Conservation (phyloP, 352 stramenopile genomes). For the Pelagophyceae sp. region DNA sequence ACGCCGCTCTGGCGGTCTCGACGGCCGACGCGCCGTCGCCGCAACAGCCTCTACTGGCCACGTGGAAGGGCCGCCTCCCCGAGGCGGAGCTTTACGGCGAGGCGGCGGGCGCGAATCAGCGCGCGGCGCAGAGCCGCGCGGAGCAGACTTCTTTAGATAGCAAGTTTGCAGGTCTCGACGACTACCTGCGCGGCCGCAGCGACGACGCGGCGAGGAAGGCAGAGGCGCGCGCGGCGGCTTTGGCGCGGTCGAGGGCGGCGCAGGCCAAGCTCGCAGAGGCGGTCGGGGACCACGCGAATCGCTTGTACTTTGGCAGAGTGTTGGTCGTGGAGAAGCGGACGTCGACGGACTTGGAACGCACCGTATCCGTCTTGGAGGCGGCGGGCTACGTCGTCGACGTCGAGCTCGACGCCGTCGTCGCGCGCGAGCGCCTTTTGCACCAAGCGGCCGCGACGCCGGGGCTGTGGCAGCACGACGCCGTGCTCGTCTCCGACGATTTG, state of each 20-base stretch:
- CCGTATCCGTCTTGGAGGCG: conserved; percentile 37
- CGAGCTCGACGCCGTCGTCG: conserved; percentile 54
- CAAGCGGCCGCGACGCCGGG: conserved; percentile 19
- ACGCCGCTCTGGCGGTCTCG: not conserved
- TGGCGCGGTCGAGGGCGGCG: conserved; percentile 9
- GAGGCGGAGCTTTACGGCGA: conserved; percentile 20
- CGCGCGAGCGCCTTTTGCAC: conserved; percentile 35
- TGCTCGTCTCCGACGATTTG: conserved; percentile 68
- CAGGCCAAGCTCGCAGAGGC: not conserved
- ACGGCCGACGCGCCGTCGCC: not conserved
- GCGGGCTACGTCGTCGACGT: conserved; percentile 50
- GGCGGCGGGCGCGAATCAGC: conserved; percentile 28
- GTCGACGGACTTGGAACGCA: conserved; percentile 30
- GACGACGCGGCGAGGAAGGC: conserved; percentile 21
- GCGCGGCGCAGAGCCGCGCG: conserved; percentile 33
- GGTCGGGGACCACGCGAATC: not conserved
- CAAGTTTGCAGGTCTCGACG: conserved; percentile 40
- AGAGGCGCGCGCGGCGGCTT: conserved; percentile 19
- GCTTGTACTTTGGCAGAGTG: conserved; percentile 23
- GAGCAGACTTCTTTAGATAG: conserved; percentile 37
- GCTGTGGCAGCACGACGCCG: conserved; percentile 57
- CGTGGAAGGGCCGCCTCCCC: conserved; percentile 23
- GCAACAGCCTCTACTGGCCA: not conserved
- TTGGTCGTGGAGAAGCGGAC: conserved; percentile 32
- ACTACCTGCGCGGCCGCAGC: conserved; percentile 37